A percentile compares a stretch with the other conserved stretches of the same genome.
Evolutionary conservation across 768 basidiomycete genomes (phyloP).

Genomic region (Mycena haematopus): DNA sequence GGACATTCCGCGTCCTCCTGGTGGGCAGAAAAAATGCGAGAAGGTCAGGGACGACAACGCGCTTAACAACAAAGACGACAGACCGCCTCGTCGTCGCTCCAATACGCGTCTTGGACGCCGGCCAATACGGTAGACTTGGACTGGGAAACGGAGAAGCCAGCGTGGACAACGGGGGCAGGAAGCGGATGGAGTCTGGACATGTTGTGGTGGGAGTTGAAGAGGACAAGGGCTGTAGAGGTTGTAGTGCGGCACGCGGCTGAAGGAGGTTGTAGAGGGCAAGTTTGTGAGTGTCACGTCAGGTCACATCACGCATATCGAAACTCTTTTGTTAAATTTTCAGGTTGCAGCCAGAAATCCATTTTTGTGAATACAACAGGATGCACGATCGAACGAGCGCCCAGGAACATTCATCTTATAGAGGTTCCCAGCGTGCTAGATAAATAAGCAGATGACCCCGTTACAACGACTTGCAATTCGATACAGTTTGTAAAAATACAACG

Average conservation of each 20-base stretch:
- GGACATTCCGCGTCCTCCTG: slow-evolving; percentile 99
- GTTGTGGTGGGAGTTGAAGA: background rate
- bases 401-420: too few species aligned
- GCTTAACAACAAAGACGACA: slow-evolving; percentile 35
- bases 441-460: too few species aligned
- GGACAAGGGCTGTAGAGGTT: background rate
- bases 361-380: too few species aligned
- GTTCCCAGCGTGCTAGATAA: too few species aligned
- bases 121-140: slow-evolving; percentile 88
- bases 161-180: slow-evolving; percentile 77
- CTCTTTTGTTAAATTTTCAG: too few species aligned
- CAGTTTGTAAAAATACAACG: slow-evolving; percentile 9
- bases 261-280: too few species aligned
- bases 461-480: background rate
- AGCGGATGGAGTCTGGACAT: slow-evolving; percentile 62
- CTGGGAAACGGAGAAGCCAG: slow-evolving; percentile 72
- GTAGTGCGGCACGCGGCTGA: slow-evolving; percentile 12
- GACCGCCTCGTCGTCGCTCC: slow-evolving; percentile 92
- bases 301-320: too few species aligned
- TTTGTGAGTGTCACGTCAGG: too few species aligned
- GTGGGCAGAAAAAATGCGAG: slow-evolving; percentile 28
- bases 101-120: slow-evolving; percentile 95
- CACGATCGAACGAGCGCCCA: too few species aligned
- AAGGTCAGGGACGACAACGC: slow-evolving; percentile 24
- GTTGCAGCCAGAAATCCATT: too few species aligned